A percentile compares a stretch with the other conserved stretches of the same genome.
phyloP scores from a whole-genome alignment of 2,329 filamentous ascomycete species.

The Coniochaeta prunicola region DNA sequence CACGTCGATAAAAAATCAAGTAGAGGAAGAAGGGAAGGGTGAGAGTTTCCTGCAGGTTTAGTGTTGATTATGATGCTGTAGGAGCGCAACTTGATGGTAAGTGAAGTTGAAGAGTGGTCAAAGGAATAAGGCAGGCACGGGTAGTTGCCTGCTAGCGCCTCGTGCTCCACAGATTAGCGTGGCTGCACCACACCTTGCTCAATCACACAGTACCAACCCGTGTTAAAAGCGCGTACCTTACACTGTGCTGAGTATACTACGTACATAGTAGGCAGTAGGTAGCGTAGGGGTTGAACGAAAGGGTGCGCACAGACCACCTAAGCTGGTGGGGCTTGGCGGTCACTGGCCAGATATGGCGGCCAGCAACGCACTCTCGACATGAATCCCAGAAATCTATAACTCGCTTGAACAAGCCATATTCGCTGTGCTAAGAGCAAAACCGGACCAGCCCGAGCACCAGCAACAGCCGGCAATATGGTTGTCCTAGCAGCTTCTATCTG shows the following conservation, averaged over 20 bases:
- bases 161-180: neutral
- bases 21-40: neutral
- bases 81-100: neutral
- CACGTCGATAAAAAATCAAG: neutral
- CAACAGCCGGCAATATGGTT: conserved; percentile 43
- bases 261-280: too few relatives aligned
- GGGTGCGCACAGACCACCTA: neutral
- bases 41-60: neutral
- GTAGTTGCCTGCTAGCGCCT: neutral
- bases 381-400: neutral
- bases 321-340: neutral
- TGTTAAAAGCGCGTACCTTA: too few relatives aligned
- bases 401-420: neutral
- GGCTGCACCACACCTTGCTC: neutral
- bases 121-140: neutral
- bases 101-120: neutral
- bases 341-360: neutral
- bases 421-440: neutral
- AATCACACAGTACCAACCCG: too few relatives aligned
- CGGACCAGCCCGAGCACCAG: neutral
- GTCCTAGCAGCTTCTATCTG: conserved; percentile 98
- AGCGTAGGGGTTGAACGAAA: neutral
- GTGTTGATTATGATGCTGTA: neutral
- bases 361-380: neutral
- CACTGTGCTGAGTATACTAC: too few relatives aligned